Base-by-base conservation (phyloP, 495 filamentous ascomycete genomes). In the Platismatia glauca region DNA sequence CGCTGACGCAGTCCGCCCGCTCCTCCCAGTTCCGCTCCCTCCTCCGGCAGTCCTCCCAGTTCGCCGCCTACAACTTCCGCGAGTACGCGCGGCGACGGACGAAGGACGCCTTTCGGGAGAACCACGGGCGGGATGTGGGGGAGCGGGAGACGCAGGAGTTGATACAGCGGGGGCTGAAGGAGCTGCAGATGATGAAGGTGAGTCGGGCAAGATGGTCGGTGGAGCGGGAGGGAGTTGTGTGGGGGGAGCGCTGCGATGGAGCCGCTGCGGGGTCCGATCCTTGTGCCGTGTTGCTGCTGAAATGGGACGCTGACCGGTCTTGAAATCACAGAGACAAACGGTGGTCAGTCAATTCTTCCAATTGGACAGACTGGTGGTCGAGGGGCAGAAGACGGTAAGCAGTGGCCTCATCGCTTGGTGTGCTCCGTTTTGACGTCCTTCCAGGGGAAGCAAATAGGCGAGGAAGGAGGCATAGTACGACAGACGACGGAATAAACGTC, bases 341-440 rank as follows among this genome's bases (percentile, higher is more conserved):
- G 79, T 91, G 38, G 83, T 98, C 67, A 95, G 90, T 69, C 90
- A 96, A 73, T 97, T 97, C 74, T 98, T 89, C 77, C 89, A 96
- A 76, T 68, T 94, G 68, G 91, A 98, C 73, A 79, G 86, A 70
- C 82, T 98, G 71, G 94, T 98, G 31, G 91, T 98, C 8, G 94
- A 98, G 72, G 92, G 93, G 24, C 87, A 89, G 63, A 86, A 86
- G 71, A 78, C 78, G 48, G 79, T 82, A 71, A 66, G 76, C 64
- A 37, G 64, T 12, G 9, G 34, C 56, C 18, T 31, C 35, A 55
- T n/a, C n/a, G 57, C 16, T 52, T 50, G 15, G 7, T 58, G 8
- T 16, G 6, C 20, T 46, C 20, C 13, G 43, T 29, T n/a, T 27
- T 62, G 31, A 62, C 69, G 63, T 37, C 37, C 24, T 52, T 57